phyloP scores from a whole-genome alignment of 306 rosid genomes.

The Vachellia pachyceras region DNA sequence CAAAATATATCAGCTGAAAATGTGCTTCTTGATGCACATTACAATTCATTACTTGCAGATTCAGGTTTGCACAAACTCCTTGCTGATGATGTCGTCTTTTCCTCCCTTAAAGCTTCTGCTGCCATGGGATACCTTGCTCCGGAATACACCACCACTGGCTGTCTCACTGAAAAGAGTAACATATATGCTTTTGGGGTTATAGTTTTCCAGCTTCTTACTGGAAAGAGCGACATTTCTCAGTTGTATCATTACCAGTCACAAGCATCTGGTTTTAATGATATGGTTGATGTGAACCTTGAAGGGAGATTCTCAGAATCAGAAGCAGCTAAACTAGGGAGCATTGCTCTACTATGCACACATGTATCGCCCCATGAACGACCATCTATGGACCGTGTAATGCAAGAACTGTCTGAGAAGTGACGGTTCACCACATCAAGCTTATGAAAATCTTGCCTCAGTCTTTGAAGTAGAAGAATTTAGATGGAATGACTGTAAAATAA shows the following conservation, averaged over 20 bases:
- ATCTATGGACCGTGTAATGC: constrained; percentile 59
- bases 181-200: constrained; percentile 85
- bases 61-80: constrained; percentile 89
- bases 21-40: constrained; percentile 64
- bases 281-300: constrained; percentile 69
- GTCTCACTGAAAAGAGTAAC: constrained; percentile 74
- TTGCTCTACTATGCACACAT: constrained; percentile 71
- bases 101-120: constrained; percentile 81
- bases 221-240: constrained; percentile 58
- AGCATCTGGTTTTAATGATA: constrained; percentile 46
- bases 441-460: constrained; percentile 21
- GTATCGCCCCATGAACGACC: constrained; percentile 75
- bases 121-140: constrained; percentile 93
- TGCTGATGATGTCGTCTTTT: constrained; percentile 78
- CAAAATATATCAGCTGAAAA: constrained; percentile 81
- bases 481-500: constrained; percentile 31
- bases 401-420: constrained; percentile 48
- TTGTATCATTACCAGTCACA: constrained; percentile 50
- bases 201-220: constrained; percentile 75
- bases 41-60: constrained; percentile 66
- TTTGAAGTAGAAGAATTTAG: constrained; percentile 24
- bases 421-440: constrained; percentile 15
- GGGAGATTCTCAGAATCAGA: constrained; percentile 69
- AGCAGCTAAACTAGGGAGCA: constrained; percentile 60
- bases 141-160: constrained; percentile 73